Evolutionary conservation across 108 stramenopile genomes (phyloP), one percentile per base, ranked within the genome.

Genomic region (Nitzschia sp.): DNA sequence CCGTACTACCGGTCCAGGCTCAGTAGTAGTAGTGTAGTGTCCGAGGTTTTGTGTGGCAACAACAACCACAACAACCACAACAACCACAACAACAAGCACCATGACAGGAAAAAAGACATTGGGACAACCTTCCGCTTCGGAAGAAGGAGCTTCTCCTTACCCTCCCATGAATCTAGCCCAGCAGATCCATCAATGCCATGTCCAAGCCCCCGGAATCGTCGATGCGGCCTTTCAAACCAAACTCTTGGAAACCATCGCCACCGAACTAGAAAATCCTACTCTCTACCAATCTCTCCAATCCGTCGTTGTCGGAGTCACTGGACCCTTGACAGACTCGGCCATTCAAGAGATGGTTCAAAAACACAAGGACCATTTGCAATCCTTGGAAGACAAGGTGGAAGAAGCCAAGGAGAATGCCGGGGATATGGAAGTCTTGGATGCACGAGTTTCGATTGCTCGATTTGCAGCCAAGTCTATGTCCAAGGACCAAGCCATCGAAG

Each of bases 371-470:
- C 72, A 75, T 8, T 44, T 90, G 65, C 48, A 75, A 56, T 62
- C 69, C 24, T 65, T 90, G 7, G 76, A 86, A 50, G 70, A 56
- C 9, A 83, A 79, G 44, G 78, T 89, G 0, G 71, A 83, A 61
- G 85, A 89, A 59, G 96, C 96, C 40, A 82, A 87, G 69, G 94
- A 94, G 60, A 90, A 87, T 68, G 90, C 89, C 6, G 97, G 97
- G n/a, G 97, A 99, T 67, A 95, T 95, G 88, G 98, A 99, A 82
- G 96, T 99, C 52, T 81, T 98, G 76, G 94, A 97, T 24, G 95
- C 95, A 8, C 67, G 84, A 34, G 77, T 96, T 62, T 1, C 53
- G 57, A 67, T 88, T 39, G 98, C 97, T n/a, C 72, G 86, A 57
- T 92, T 94, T 84, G 81, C 77, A 34, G 93, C 96, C 38, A 87